Evolutionary conservation across 2,329 filamentous ascomycete genomes (phyloP).

Genomic region (Monascus ruber): DNA sequence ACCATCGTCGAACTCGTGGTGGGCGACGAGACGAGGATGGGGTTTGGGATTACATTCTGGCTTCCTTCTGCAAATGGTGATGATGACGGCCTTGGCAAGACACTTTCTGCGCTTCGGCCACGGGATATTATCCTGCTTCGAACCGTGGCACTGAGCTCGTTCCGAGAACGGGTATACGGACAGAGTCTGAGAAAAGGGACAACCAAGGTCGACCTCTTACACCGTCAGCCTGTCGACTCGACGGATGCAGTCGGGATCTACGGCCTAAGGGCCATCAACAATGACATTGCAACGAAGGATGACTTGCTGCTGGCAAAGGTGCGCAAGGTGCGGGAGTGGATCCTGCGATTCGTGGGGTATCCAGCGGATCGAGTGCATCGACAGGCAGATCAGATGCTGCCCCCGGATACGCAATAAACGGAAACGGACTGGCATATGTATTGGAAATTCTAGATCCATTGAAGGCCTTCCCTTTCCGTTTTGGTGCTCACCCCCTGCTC

Average conservation of each 20-base stretch:
- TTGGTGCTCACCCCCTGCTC: no score
- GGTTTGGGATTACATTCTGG: constrained; percentile 81
- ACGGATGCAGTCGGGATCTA: constrained; percentile 49
- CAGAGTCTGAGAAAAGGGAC: constrained; percentile 64
- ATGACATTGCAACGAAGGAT: constrained; percentile 15
- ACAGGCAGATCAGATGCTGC: constrained; percentile 14
- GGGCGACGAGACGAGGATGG: constrained; percentile 72
- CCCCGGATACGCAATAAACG: constrained; percentile 28
- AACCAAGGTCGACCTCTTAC: constrained; percentile 58
- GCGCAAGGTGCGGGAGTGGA: constrained; percentile 61
- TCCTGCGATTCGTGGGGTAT: constrained; percentile 53
- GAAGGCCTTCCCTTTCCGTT: no score
- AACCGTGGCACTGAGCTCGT: constrained; percentile 68
- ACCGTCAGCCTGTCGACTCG: constrained; percentile 42
- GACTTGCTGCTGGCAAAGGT: constrained; percentile 52
- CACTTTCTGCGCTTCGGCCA: constrained; percentile 42
- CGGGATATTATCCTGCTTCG: constrained; percentile 70
- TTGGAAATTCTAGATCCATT: no score
- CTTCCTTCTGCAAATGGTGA: constrained; percentile 35
- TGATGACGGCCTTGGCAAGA: constrained; percentile 26
- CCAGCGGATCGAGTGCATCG: constrained; percentile 16
- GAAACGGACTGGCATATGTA: background rate
- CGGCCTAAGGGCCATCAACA: constrained; percentile 37
- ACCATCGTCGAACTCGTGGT: constrained; percentile 67
- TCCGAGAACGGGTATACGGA: constrained; percentile 67